Evolutionary conservation across 768 basidiomycete genomes (phyloP).

Genomic region (Tremella fuciformis): DNA sequence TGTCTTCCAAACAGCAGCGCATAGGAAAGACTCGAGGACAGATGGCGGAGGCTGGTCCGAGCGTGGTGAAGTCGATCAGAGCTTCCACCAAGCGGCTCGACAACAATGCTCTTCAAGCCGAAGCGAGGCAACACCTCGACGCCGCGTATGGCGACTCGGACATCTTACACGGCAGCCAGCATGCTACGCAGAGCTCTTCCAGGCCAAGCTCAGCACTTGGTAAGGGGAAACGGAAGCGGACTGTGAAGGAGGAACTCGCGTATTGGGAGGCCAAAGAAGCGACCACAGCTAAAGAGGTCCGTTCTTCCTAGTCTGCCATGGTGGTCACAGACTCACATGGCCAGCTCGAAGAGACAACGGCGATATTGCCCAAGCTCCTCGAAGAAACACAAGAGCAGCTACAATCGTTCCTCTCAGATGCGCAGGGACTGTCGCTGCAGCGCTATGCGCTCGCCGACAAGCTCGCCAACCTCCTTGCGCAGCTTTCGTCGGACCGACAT

Average conservation of each 20-base stretch:
- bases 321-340: not conserved
- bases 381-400: constrained; percentile 57
- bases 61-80: not conserved
- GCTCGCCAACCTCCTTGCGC: constrained; percentile 64
- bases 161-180: not conserved
- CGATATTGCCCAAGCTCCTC: constrained; percentile 54
- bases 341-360: constrained; percentile 38
- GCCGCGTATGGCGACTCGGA: constrained; percentile 14
- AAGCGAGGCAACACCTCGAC: constrained; percentile 21
- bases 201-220: no score
- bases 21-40: no score
- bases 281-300: constrained; percentile 26
- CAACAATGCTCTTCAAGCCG: not conserved
- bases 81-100: not conserved
- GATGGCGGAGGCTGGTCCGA: no score
- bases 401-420: constrained; percentile 60
- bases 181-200: constrained; percentile 10
- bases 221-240: constrained; percentile 18
- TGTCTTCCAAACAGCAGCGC: no score
- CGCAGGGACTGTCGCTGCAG: constrained; percentile 70
- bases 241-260: constrained; percentile 36
- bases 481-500: constrained; percentile 60
- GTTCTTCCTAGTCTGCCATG: constrained; percentile 2
- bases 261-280: constrained; percentile 36
- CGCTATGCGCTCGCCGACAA: constrained; percentile 77